A percentile compares a stretch with the other conserved stretches of the same genome.
Conservation (phyloP, 2,329 filamentous ascomycete species). For the Xylariales sp. region DNA sequence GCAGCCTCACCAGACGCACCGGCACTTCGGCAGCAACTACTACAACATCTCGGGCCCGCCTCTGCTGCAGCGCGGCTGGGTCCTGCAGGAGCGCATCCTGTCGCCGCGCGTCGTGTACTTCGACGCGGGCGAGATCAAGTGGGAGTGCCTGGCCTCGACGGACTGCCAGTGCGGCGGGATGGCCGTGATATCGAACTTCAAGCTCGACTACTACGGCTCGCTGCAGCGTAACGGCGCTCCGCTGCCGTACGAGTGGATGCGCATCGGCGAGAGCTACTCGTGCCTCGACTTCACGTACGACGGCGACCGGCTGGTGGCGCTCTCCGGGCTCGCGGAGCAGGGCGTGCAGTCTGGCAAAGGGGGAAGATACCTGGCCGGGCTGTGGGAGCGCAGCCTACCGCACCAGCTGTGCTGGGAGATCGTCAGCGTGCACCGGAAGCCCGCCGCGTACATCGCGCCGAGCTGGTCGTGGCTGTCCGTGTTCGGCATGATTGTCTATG, state of each 20-base stretch:
- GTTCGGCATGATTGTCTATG: slow-evolving; percentile 17
- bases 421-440: slow-evolving; percentile 6
- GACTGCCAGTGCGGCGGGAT: slow-evolving; percentile 36
- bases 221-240: slow-evolving; percentile 4
- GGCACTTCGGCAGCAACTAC: slow-evolving; percentile 31
- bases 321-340: slow-evolving; percentile 33
- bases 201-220: slow-evolving; percentile 4
- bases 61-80: slow-evolving; percentile 32
- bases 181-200: slow-evolving; percentile 26
- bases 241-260: slow-evolving; percentile 34
- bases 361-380: slow-evolving; percentile 31
- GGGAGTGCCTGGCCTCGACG: slow-evolving; percentile 24
- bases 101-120: slow-evolving; percentile 30
- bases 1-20: slow-evolving; percentile 24
- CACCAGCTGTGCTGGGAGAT: slow-evolving; percentile 33
- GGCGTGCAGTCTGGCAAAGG: slow-evolving; percentile 20
- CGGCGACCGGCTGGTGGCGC: slow-evolving; percentile 28
- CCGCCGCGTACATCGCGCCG: slow-evolving; percentile 20
- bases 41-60: neutral
- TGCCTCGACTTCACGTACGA: slow-evolving; percentile 20
- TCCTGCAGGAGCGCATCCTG: slow-evolving; percentile 33
- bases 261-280: slow-evolving; percentile 33
- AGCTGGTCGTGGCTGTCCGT: slow-evolving; percentile 37
- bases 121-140: slow-evolving; percentile 28
- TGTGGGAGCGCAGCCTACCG: slow-evolving; percentile 29